Conservation (phyloP, 1,139 yeast genomes). For the Nadsonia starkeyi-henricii region DNA sequence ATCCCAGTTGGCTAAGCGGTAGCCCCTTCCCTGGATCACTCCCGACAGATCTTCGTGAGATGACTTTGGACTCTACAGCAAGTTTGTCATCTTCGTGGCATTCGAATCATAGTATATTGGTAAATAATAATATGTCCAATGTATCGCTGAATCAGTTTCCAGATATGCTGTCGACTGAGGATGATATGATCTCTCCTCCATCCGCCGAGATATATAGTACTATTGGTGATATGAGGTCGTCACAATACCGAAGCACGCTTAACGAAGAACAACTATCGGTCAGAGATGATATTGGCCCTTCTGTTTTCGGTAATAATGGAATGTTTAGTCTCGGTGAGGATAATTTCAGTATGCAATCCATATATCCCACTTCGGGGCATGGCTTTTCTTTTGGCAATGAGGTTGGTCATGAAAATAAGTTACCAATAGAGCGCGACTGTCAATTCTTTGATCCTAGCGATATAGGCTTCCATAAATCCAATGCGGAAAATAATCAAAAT, state of each 20-base stretch:
- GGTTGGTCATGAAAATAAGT: not conserved
- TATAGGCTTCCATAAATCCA: not conserved
- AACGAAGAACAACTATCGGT: not conserved
- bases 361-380: not conserved
- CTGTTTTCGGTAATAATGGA: not conserved
- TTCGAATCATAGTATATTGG: not conserved
- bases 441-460: not conserved
- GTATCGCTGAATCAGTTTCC: not conserved
- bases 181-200: not conserved
- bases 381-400: not conserved
- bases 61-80: not conserved
- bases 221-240: too few species aligned
- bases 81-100: not conserved
- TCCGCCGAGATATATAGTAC: not conserved
- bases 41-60: not conserved
- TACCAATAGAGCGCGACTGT: not conserved
- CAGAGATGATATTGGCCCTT: not conserved
- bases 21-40: not conserved
- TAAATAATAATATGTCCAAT: not conserved
- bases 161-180: not conserved
- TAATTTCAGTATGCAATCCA: not conserved
- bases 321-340: not conserved
- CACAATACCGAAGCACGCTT: not conserved
- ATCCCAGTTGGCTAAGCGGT: not conserved
- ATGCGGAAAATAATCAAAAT: not conserved